Evolutionary conservation across 768 basidiomycete species (phyloP), one percentile per base, ranked within the genome.

Genomic region (Rhodotorula taiwanensis): DNA sequence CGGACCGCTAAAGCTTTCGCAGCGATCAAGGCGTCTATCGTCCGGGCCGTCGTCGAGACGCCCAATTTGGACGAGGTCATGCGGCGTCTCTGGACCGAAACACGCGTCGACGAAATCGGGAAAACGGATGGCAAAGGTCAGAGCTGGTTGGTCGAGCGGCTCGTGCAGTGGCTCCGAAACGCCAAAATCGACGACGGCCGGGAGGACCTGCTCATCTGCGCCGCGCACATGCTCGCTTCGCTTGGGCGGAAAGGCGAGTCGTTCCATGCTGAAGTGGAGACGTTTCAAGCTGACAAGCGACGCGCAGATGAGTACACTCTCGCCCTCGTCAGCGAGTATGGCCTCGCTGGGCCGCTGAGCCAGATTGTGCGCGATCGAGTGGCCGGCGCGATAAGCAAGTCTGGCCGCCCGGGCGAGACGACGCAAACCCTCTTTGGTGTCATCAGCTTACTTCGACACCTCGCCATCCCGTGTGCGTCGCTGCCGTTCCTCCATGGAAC

Each of bases 31-130:
- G 86, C 85, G 6, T 89, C 88, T 0, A 78, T 91, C 14, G 85
- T 91, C 75, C 89, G 90, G 71, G 83, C 86, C 5, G 82, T 92
- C 21, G 88, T 93, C 33, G 89, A 90, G 72, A 83, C 87, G 44
- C 83, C 88, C 14, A 89, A 88, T 43, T 87, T 89, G 73, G 86
- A 87, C 66, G 82, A 81, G 67, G 89, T 88, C 67, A 82, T 81
- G 64, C 84, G 88, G 53, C 79, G 25, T 81, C 83, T 52, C 75
- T 78, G 34, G 77, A 75, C 23, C 74, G 79, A 45, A 83, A 85
- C 9, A 85, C 30, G 23, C n/a, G 8, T 5, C 21, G 4, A 15
- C 15, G n/a, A 86, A n/a, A n/a, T n/a, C n/a, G n/a, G n/a, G n/a
- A n/a, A n/a, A n/a, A n/a, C n/a, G n/a, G n/a, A n/a, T 87, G 31